Evolutionary conservation across 2,329 filamentous ascomycete genomes (phyloP).

Genomic region (Hypoxylon sp.): DNA sequence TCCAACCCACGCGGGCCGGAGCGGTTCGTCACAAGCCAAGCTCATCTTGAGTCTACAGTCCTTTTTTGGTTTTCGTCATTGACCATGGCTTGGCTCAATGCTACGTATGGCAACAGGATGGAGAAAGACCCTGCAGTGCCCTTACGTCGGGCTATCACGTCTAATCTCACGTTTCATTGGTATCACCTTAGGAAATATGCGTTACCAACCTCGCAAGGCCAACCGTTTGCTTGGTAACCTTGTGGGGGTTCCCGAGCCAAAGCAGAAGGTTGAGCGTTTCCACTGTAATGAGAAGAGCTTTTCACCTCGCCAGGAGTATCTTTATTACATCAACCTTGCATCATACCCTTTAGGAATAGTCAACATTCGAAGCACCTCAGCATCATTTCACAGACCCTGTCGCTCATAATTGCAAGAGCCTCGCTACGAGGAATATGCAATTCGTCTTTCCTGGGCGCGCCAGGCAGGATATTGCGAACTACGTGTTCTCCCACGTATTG

Average conservation of each 20-base stretch:
- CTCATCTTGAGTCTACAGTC: conserved; percentile 8
- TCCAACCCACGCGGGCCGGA: conserved; percentile 28
- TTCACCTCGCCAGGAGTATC: conserved; percentile 17
- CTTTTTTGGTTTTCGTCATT: conserved; percentile 15
- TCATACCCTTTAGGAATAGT: conserved; percentile 26
- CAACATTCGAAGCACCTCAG: conserved; percentile 17
- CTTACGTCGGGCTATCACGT: conserved; percentile 22
- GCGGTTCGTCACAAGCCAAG: conserved; percentile 17
- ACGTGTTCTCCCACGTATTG: conserved; percentile 6
- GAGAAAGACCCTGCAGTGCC: conserved; percentile 20
- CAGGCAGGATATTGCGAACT: conserved; percentile 16
- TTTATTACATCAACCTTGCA: conserved; percentile 33
- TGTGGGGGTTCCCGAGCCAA: conserved; percentile 40
- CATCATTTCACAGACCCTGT: conserved; percentile 15
- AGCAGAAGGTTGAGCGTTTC: conserved; percentile 41
- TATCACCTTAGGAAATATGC: conserved; percentile 17
- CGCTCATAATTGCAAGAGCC: conserved; percentile 12
- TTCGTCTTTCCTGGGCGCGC: conserved; percentile 10
- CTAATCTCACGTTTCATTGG: conserved; percentile 34
- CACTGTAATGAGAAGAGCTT: conserved; percentile 26
- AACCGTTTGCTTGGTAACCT: conserved; percentile 34
- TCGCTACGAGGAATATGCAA: not conserved
- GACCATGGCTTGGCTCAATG: conserved; percentile 11
- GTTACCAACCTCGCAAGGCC: conserved; percentile 34
- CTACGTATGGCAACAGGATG: conserved; percentile 33